Evolutionary conservation across 2,329 filamentous ascomycete genomes (phyloP), one percentile per base, ranked within the genome.

Genomic region (Cryphonectria naterciae): DNA sequence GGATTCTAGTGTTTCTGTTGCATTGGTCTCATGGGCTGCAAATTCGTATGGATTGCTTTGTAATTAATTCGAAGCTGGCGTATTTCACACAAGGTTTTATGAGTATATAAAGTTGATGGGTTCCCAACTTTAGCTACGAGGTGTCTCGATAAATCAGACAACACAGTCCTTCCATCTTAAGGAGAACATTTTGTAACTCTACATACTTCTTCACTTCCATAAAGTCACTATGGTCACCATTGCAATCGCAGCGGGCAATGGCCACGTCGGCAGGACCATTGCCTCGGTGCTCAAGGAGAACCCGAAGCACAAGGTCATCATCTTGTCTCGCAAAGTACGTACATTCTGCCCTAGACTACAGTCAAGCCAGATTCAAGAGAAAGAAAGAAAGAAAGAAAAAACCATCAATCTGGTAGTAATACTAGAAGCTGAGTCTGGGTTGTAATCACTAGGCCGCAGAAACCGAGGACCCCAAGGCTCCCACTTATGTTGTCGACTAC

Each of bases 401-500:
- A 39, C 37, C 6, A 37, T 39, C 2, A 13, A 11, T 39, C 10
- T 39, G 11, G 54, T 5, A 25, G 25, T 28, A 2, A 17, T 28
- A 4, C n/a, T 32, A 4, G 15, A 8, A 56, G 25, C 28, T 58
- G 35, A 58, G 1, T 35, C 54, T 58, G 2, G 25, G 8, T 19
- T 56, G 25, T 35, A 13, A 32, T 58, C 25, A 32, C 7, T 28
- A 58, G 54, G 25, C 54, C 54, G 25, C 54, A 19, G 54, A 58
- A 35, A 35, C 25, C 15, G 13, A 58, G 19, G 54, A 58, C 15
- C 54, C 54, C 15, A 35, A 32, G 28, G 28, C 54, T 58, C 54
- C 25, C 28, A 58, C 54, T 32, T 58, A 32, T 32, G 54, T 58
- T 8, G 54, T 58, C 54, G 54, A 58, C 54, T 58, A 58, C 54